A percentile compares a stretch with the other conserved stretches of the same genome.
Evolutionary conservation across 257 asterid genomes (phyloP).

Genomic region (Solanum chilense): DNA sequence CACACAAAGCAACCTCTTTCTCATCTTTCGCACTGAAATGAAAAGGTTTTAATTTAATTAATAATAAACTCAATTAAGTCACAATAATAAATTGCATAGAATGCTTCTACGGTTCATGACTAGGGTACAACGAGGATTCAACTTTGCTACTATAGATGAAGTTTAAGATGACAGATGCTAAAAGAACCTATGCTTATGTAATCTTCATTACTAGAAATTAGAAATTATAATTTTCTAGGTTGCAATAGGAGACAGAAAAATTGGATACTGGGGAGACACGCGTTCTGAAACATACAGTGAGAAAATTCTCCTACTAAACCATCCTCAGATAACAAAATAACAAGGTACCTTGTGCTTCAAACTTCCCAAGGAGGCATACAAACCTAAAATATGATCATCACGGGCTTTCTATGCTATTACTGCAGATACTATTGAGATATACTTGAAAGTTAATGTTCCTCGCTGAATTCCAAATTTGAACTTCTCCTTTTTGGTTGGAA

Average conservation of each 20-base stretch:
- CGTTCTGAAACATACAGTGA: not conserved
- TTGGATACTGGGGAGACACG: not conserved
- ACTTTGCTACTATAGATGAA: not conserved
- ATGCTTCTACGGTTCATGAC: not conserved
- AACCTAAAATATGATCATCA: not conserved
- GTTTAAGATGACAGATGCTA: not conserved
- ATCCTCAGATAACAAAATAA: not conserved
- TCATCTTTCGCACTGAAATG: constrained; percentile 69
- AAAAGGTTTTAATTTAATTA: not conserved
- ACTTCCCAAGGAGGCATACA: not conserved
- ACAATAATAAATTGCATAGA: not conserved
- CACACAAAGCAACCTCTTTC: constrained; percentile 68
- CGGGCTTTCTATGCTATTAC: not conserved
- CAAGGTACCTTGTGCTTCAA: not conserved
- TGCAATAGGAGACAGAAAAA: not conserved
- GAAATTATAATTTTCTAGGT: not conserved
- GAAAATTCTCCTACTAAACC: not conserved
- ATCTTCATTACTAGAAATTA: not conserved
- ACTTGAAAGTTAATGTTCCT: not conserved
- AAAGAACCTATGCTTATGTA: not conserved
- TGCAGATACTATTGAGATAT: not conserved
- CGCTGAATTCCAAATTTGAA: not conserved
- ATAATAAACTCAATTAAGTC: not conserved
- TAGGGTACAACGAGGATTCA: not conserved
- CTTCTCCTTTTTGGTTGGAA: not conserved